Base-by-base conservation (phyloP, 495 filamentous ascomycete genomes). In the Daldinia loculata region DNA sequence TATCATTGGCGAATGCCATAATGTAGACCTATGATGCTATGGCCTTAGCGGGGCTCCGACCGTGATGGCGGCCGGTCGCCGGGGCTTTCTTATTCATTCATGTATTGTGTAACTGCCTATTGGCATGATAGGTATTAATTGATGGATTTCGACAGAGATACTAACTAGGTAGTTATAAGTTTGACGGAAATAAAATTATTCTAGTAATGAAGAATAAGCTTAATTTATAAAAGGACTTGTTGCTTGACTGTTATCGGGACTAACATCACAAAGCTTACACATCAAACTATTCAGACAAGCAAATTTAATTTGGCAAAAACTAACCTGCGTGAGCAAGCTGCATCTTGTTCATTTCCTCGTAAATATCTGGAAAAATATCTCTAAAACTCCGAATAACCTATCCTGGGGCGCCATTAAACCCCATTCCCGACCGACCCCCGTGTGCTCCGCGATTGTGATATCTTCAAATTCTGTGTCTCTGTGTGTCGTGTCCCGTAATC, bases 341-440 rank as follows among this genome's bases (percentile, higher is more conserved):
- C 55, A 26, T 67, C 53, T 71, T 51, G 59, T 59, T 71, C 61
- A 29, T 63, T 50, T 60, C 43, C 52, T 71, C 69, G 27, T 38
- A 59, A 63, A 41, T 66, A 38, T 58, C n/a, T 63, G 50, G 51
- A 59, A 62, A 59, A 57, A n/a, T n/a, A n/a, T 30, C 19, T 71
- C 63, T 71, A 24, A 26, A 53, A 34, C 51, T 45, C 58, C 63
- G 53, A 63, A 67, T 63, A 59, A 41, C 22, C 32, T 5, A 6
- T 53, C 50, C 50, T 11, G 24, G 26, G 26, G 50, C 26, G 50
- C 50, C 50, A 53, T 30, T 53, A 53, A 53, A 53, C 26, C 50
- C 50, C 50, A 48, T 12, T 24, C 19, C 43, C 9, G 17, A 22
- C n/a, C 22, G 30, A 43, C 45, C 24, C 29, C 22, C 12, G 30